Evolutionary conservation across 345 rosid species (phyloP).

Genomic region (Raphanus raphanistrum): DNA sequence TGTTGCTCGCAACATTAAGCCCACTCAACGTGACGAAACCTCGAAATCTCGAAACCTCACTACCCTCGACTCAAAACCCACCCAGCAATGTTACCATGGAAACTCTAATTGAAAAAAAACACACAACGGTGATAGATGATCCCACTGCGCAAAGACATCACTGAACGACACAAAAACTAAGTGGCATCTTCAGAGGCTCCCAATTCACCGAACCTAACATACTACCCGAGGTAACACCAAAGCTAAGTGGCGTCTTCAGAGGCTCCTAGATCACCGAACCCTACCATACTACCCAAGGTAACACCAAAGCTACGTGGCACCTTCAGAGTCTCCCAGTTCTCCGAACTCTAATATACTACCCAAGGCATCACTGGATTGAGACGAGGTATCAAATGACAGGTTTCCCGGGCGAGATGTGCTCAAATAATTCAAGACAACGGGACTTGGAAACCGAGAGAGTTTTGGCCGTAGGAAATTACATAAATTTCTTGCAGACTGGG

Average conservation of each 20-base stretch:
- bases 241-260: not conserved
- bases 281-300: conserved; percentile 5
- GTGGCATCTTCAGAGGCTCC: not conserved
- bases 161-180: not conserved
- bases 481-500: conserved; percentile 98
- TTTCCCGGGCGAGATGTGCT: not conserved
- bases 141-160: not conserved
- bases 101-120: not conserved
- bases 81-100: not conserved
- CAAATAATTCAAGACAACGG: conserved; percentile 43
- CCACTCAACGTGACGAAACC: not conserved
- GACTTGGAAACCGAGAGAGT: conserved; percentile 60
- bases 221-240: not conserved
- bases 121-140: not conserved
- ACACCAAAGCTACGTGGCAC: not conserved
- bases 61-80: not conserved
- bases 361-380: not conserved
- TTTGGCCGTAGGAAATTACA: conserved; percentile 76
- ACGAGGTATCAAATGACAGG: not conserved
- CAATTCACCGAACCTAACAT: not conserved
- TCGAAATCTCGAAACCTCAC: not conserved
- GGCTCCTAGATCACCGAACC: not conserved
- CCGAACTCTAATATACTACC: not conserved
- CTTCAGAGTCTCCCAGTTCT: not conserved
- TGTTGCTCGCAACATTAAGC: conserved; percentile 20